Base-by-base conservation (phyloP, 768 basidiomycete species). In the Tulasnella sp. region DNA sequence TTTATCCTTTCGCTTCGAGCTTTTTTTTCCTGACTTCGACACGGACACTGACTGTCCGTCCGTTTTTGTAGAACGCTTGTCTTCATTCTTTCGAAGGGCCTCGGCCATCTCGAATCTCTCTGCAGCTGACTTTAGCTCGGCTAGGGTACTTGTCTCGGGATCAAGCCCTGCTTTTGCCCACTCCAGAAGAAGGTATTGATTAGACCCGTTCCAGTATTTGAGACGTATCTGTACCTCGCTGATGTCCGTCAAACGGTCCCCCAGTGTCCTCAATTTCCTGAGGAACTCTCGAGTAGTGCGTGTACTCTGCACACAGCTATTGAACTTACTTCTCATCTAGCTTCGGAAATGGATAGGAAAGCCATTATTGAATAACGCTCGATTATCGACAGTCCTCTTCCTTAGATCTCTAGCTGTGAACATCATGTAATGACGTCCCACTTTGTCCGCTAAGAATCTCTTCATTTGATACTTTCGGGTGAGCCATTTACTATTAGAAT, bases 201-300 rank as follows among this genome's bases (percentile, higher is more conserved):
- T 77, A 9, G 41, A 22, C 3, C 76, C 76, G 3, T 77, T 12
- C 76, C 76, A 77, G n/a, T n/a, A 42, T 77, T 46, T 3, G 20
- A 77, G 20, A 3, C 24, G n/a, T 4, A 77, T n/a, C 12, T 77
- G 76, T 3, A 44, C 28, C 3, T 77, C 76, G 37, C 28, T 9
- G 34, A 77, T 54, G 22, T 54, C 76, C 9, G 76, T 5, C 9
- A 77, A 31, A 7, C 50, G 22, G 9, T 46, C 7, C 7, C 28
- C 76, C 48, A 77, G 28, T n/a, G 46, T 22, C 7, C 48, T 6
- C 24, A 77, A 40, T 50, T 77, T 11, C 24, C 76, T 22, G 7
- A 77, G 28, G 46, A 77, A 77, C n/a, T 77, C 76, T 4, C 48
- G n/a, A 58, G 50, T 46, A 9, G 6, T 77, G 9, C 46, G 22